A percentile compares a stretch with the other conserved stretches of the same genome.
Evolutionary conservation across 805 yeast genomes (phyloP).

Genomic region (Pachysolen tannophilus): DNA sequence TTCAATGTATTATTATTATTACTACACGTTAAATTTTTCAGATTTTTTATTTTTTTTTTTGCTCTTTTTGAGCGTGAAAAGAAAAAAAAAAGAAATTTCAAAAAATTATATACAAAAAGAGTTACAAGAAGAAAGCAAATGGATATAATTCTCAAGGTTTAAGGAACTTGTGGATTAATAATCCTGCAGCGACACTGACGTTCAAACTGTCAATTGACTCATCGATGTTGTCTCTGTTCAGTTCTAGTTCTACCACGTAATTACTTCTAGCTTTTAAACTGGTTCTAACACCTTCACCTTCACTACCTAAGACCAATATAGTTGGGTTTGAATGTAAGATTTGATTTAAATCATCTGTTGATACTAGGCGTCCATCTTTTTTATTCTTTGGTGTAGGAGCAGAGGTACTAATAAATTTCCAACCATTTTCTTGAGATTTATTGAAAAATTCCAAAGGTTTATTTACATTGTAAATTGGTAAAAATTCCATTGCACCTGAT

Average conservation of each 20-base stretch:
- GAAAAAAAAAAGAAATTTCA: too few species aligned
- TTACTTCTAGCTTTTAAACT: constrained; percentile 54
- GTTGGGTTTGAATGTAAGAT: constrained; percentile 47
- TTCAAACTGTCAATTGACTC: constrained; percentile 67
- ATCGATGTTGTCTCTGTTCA: constrained; percentile 17
- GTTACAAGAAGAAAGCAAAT: too few species aligned
- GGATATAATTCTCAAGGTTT: too few species aligned
- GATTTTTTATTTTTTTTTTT: too few species aligned
- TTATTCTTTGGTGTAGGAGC: constrained; percentile 24
- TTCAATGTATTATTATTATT: too few species aligned
- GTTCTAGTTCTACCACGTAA: constrained; percentile 32
- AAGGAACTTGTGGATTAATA: constrained; percentile 42
- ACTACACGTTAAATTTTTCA: too few species aligned
- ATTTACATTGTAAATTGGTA: constrained; percentile 51
- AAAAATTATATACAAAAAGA: too few species aligned
- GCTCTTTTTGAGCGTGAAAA: too few species aligned
- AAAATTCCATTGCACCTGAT: constrained; percentile 75
- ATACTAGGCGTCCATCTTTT: constrained; percentile 18
- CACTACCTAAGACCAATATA: constrained; percentile 75
- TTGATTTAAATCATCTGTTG: constrained; percentile 31
- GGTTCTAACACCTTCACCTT: constrained; percentile 75
- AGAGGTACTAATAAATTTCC: constrained; percentile 66
- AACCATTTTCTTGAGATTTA: constrained; percentile 45
- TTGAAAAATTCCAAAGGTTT: constrained; percentile 60
- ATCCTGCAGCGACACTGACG: constrained; percentile 84